Conservation (phyloP, 345 rosid species). For the Acer campestre region DNA sequence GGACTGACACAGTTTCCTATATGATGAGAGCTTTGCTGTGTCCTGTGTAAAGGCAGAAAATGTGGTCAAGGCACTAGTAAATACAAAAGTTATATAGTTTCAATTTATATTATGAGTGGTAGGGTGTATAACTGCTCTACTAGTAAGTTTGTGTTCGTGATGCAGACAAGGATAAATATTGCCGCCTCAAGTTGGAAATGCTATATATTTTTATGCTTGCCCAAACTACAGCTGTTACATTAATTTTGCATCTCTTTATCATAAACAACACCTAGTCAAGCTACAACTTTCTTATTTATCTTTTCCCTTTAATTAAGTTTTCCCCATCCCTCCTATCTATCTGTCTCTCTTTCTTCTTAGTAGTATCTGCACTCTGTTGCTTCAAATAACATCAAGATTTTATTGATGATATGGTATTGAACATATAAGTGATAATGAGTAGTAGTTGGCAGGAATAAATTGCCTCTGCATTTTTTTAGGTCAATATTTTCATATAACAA, state of each 20-base stretch:
- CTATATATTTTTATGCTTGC: background rate
- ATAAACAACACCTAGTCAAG: background rate
- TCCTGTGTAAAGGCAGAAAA: background rate
- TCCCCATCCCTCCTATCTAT: background rate
- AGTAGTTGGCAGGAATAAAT: background rate
- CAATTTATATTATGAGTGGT: background rate
- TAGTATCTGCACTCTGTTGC: background rate
- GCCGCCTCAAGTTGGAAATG: background rate
- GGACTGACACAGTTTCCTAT: background rate
- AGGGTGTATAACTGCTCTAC: background rate
- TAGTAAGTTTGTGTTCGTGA: background rate
- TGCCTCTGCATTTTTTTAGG: background rate
- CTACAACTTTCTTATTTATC: background rate
- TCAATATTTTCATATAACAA: background rate
- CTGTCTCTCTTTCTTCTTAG: background rate
- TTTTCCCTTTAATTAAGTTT: background rate
- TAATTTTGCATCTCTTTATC: background rate
- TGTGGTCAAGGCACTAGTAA: background rate
- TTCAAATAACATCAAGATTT: background rate
- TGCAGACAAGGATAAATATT: background rate
- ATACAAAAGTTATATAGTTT: background rate
- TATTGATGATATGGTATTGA: background rate
- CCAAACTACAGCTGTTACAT: background rate
- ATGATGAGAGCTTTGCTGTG: background rate
- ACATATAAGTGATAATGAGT: background rate